A percentile compares a stretch with the other conserved stretches of the same genome.
Evolutionary conservation across 1,139 yeast species (phyloP).

Genomic region (Hansenula lynferdii): DNA sequence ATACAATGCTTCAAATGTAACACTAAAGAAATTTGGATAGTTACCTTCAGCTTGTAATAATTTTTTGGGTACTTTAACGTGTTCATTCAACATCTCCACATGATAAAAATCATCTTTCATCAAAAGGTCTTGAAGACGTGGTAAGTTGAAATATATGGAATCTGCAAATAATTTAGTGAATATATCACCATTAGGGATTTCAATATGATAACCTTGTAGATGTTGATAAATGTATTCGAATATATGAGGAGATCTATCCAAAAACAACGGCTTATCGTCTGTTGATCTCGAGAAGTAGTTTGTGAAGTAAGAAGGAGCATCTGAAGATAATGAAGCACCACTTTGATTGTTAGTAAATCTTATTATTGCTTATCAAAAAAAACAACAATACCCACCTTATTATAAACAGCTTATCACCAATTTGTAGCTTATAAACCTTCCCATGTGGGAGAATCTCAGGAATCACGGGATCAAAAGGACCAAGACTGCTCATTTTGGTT

Average conservation of each 20-base stretch:
- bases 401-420: conserved; percentile 57
- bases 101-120: conserved; percentile 48
- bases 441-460: conserved; percentile 60
- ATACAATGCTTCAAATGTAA: conserved; percentile 49
- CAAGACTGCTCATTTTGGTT: background rate
- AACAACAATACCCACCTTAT: conserved; percentile 23
- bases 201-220: conserved; percentile 71
- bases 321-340: conserved; percentile 84
- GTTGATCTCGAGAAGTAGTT: conserved; percentile 31
- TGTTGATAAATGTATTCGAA: conserved; percentile 66
- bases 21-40: conserved; percentile 69
- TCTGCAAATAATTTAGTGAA: conserved; percentile 66
- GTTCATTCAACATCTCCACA: conserved; percentile 55
- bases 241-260: conserved; percentile 72
- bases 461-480: conserved; percentile 38
- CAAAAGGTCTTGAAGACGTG: conserved; percentile 47
- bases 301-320: conserved; percentile 52
- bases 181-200: conserved; percentile 52
- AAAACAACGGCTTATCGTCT: conserved; percentile 46
- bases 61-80: conserved; percentile 55
- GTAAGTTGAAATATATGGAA: conserved; percentile 66
- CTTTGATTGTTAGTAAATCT: too few relatives aligned
- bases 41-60: conserved; percentile 60
- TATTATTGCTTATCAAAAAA: background rate
- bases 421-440: conserved; percentile 65